Evolutionary conservation across 164 flowering plant species (phyloP).

Genomic region (Stephania yunnanensis): DNA sequence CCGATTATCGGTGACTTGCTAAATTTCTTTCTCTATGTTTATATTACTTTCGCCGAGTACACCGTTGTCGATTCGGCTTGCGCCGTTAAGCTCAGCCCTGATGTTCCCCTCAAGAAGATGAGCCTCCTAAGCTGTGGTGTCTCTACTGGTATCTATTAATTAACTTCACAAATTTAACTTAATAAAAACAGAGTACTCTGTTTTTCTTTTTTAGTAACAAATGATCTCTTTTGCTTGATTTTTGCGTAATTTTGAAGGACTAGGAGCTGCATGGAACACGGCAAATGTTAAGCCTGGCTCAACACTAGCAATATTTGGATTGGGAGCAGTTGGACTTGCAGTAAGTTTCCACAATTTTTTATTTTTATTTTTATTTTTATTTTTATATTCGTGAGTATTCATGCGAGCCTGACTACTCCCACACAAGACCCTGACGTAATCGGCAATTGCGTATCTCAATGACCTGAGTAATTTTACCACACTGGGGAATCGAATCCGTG

Average conservation of each 20-base stretch:
- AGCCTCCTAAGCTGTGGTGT: conserved; percentile 58
- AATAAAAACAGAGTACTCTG: too few relatives aligned
- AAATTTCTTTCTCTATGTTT: too few relatives aligned
- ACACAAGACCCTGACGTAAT: too few relatives aligned
- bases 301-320: conserved; percentile 56
- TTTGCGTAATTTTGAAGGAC: conserved; percentile 25
- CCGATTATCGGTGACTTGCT: too few relatives aligned
- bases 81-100: conserved; percentile 44
- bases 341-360: conserved; percentile 25
- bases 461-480: too few relatives aligned
- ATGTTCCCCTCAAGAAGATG: conserved; percentile 44
- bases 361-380: too few relatives aligned
- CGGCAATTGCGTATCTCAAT: too few relatives aligned
- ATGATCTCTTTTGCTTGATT: neutral
- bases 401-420: too few relatives aligned
- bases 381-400: too few relatives aligned
- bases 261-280: conserved; percentile 78
- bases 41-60: conserved; percentile 68
- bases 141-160: conserved; percentile 43
- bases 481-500: too few relatives aligned
- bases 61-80: conserved; percentile 58
- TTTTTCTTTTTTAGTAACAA: too few relatives aligned
- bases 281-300: conserved; percentile 62
- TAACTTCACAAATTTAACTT: too few relatives aligned
- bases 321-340: conserved; percentile 79